phyloP scores from a whole-genome alignment of 306 rosid genomes.

The Prunus armeniaca region DNA sequence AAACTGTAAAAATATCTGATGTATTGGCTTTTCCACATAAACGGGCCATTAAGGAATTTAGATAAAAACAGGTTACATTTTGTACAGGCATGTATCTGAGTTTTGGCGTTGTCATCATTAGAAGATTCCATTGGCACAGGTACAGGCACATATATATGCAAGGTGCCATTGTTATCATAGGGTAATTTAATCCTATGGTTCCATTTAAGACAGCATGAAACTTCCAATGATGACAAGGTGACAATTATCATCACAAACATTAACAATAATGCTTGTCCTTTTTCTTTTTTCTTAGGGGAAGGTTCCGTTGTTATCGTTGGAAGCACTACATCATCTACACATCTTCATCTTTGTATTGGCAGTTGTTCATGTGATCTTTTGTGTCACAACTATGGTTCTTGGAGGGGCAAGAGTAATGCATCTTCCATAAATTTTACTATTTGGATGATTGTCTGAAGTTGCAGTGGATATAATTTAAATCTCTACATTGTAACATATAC shows the following conservation, averaged over 20 bases:
- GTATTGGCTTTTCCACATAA: not conserved
- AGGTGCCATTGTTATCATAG: no score
- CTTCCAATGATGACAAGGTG: no score
- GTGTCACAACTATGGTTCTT: constrained; percentile 75
- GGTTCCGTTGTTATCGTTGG: constrained; percentile 69
- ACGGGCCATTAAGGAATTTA: no score
- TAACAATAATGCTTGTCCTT: not conserved
- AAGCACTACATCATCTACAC: constrained; percentile 85
- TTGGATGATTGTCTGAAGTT: not conserved
- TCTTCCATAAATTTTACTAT: not conserved
- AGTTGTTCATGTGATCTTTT: constrained; percentile 71
- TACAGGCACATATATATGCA: no score
- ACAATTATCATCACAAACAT: not conserved
- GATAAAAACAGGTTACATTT: no score
- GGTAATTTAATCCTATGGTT: no score
- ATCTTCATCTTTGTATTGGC: constrained; percentile 90
- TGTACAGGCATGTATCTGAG: no score
- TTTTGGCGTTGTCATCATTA: no score
- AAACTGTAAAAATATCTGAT: not conserved
- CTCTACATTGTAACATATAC: not conserved
- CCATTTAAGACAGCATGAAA: no score
- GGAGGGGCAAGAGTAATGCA: constrained; percentile 66
- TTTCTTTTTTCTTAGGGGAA: constrained; percentile 54
- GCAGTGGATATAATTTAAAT: not conserved
- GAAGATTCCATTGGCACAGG: no score